Percentiles rank a stretch among this genome's conserved stretches.
Evolutionary conservation across 2,329 filamentous ascomycete genomes (phyloP).

Genomic region (Penicillium sp.): DNA sequence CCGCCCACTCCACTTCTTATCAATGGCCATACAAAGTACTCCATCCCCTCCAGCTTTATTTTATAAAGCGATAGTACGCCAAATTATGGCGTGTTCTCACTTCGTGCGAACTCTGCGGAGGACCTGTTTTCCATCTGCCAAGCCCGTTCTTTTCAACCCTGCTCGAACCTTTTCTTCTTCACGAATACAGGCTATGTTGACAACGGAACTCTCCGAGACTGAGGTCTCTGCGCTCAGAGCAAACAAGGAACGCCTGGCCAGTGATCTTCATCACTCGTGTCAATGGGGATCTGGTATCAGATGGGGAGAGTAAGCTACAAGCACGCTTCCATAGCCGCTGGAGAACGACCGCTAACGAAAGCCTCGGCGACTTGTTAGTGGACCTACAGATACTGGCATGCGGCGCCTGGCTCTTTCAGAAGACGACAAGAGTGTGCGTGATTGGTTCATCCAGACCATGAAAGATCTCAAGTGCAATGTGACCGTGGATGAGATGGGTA

Average conservation of each 20-base stretch:
- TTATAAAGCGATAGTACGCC: background rate
- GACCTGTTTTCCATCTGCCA: background rate
- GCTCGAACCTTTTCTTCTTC: constrained; percentile 13
- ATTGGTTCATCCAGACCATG: constrained; percentile 70
- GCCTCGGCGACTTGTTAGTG: constrained; percentile 21
- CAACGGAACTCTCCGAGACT: constrained; percentile 48
- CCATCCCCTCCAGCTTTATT: background rate
- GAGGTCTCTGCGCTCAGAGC: constrained; percentile 55
- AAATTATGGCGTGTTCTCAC: background rate
- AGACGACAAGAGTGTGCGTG: constrained; percentile 66
- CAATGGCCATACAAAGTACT: background rate
- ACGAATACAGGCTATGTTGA: constrained; percentile 32
- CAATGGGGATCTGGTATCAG: constrained; percentile 64
- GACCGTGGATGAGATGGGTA: constrained; percentile 72
- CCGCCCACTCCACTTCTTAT: constrained; percentile 9
- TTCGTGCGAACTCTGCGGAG: background rate
- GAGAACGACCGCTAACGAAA: background rate
- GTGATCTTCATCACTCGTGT: constrained; percentile 63
- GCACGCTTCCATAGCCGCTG: constrained; percentile 1
- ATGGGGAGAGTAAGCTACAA: constrained; percentile 62
- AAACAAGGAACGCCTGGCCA: constrained; percentile 59
- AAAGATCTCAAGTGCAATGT: constrained; percentile 63
- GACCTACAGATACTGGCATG: constrained; percentile 69
- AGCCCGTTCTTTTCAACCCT: background rate
- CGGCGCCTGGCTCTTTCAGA: constrained; percentile 69